Percentiles rank a stretch among this genome's conserved stretches.
phyloP scores from a whole-genome alignment of 371 early-diverging fungal species.

The Apophysomyces trapeziformis region DNA sequence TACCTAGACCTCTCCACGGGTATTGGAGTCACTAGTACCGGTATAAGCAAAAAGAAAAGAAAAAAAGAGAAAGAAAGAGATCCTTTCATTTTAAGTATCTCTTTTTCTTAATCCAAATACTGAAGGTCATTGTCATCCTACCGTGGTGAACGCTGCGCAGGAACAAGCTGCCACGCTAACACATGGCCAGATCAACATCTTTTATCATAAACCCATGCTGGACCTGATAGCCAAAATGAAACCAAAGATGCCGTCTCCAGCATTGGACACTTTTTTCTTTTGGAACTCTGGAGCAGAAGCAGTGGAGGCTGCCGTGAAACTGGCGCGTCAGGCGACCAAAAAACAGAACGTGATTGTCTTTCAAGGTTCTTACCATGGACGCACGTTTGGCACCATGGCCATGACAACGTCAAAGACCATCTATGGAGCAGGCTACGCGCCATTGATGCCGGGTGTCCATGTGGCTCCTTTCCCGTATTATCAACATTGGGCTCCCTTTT shows the following conservation, averaged over 20 bases:
- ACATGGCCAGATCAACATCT: constrained; percentile 57
- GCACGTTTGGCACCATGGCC: constrained; percentile 42
- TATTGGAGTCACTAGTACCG: constrained; percentile 43
- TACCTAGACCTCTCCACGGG: constrained; percentile 44
- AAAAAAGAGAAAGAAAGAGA: background rate
- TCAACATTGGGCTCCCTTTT: constrained; percentile 20
- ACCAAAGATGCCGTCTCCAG: constrained; percentile 41
- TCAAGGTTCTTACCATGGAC: constrained; percentile 35
- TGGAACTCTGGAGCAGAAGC: constrained; percentile 63
- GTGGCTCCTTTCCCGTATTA: constrained; percentile 33
- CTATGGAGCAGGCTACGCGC: constrained; percentile 34
- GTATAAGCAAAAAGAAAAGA: background rate
- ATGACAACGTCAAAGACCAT: constrained; percentile 41
- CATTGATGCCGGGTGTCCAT: constrained; percentile 42
- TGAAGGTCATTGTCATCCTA: constrained; percentile 52
- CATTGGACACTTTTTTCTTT: constrained; percentile 57
- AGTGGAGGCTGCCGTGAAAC: constrained; percentile 56
- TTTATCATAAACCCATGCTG: constrained; percentile 53
- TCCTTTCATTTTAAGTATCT: background rate
- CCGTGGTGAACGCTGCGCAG: constrained; percentile 59
- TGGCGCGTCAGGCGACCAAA: constrained; percentile 57
- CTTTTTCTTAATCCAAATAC: no score
- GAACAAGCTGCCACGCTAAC: constrained; percentile 49
- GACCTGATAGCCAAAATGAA: constrained; percentile 45
- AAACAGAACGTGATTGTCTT: constrained; percentile 50